These are phyloP conservation scores for Fusarium sp. DNA, from an alignment of 2,329 filamentous ascomycete genomes.

Conservation along the genomic window DNA sequence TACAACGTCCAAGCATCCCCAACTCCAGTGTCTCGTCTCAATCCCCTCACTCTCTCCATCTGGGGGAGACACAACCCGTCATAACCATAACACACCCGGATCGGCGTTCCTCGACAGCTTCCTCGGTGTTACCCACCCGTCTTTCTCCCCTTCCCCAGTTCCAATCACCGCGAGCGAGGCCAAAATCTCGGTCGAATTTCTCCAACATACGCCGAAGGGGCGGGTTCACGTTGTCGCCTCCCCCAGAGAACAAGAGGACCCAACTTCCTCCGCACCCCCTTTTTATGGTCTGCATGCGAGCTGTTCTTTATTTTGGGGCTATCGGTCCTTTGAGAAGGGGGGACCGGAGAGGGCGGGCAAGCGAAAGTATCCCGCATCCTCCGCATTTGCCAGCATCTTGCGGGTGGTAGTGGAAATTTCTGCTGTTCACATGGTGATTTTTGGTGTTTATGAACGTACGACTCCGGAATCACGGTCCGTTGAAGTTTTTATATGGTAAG, in stretches of 20 bases:
- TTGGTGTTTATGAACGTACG: constrained; percentile 11
- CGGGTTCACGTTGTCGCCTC: constrained; percentile 12
- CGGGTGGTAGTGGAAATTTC: constrained; percentile 7
- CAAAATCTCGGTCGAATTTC: constrained; percentile 19
- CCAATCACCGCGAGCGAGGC: constrained; percentile 6
- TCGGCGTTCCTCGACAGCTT: constrained; percentile 14
- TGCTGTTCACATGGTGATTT: constrained; percentile 14
- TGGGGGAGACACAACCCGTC: constrained; percentile 18
- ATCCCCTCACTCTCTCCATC: constrained; percentile 28
- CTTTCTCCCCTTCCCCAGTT: constrained; percentile 16
- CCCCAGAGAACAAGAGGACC: constrained; percentile 26
- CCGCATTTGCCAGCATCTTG: constrained; percentile 26
- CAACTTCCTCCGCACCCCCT: constrained; percentile 22
- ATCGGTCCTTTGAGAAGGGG: constrained; percentile 25
- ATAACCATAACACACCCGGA: not conserved
- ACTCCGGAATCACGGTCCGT: not conserved
- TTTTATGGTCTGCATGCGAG: constrained; percentile 12
- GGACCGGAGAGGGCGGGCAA: constrained; percentile 21
- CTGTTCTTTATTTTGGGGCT: constrained; percentile 18
- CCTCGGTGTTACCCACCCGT: constrained; percentile 28
- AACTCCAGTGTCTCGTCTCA: not conserved
- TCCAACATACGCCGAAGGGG: constrained; percentile 14
- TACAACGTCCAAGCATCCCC: constrained; percentile 13
- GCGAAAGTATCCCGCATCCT: constrained; percentile 33
- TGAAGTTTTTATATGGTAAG: not conserved